Base-by-base conservation (phyloP, 2,329 filamentous ascomycete genomes). In the Colletotrichum sidae region DNA sequence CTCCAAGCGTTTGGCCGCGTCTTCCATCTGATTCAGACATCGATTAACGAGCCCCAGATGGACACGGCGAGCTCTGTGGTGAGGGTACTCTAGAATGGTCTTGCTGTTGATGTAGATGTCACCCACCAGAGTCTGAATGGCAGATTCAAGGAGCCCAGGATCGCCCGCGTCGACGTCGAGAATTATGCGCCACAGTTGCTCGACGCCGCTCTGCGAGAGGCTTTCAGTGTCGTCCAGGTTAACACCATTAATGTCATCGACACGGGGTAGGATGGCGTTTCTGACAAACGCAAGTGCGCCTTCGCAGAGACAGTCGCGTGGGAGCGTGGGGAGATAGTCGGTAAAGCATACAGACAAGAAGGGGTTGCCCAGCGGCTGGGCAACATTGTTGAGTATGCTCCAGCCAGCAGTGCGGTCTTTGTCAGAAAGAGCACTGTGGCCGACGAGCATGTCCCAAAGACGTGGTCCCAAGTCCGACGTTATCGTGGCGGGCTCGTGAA, bases 141-240 rank as follows among this genome's bases (percentile, higher is more conserved):
- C 91, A 56, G 83, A 79, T 17, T 85, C 83, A 41, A 68, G 61
- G 25, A 68, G 54, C 69, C 83, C 86, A 42, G 85, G 80, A 42
- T 86, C 81, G 6, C 88, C 87, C 2, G 92, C 88, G 13, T 86
- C 89, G 57, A 97, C 88, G 13, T 86, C 89, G 57, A 97, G 80
- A 39, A 95, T 88, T 70, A 97, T 87, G 33, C 88, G 87, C 94
- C 94, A 97, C n/a, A 97, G 80, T 62, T 94, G 86, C 70, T 96
- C 91, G 47, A 86, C 81, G 34, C 79, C 86, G 69, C 77, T 85
- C 67, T 81, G 84, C 69, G 84, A 80, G 35, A 87, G 73, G 10
- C 82, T 78, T n/a, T 82, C 78, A 8, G 83, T 79, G 50, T 86
- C 84, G 60, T 86, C 83, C 25, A 88, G 76, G 17, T 83, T 72